phyloP scores from a whole-genome alignment of 176 grass and related monocot species.

The Ensete ventricosum region DNA sequence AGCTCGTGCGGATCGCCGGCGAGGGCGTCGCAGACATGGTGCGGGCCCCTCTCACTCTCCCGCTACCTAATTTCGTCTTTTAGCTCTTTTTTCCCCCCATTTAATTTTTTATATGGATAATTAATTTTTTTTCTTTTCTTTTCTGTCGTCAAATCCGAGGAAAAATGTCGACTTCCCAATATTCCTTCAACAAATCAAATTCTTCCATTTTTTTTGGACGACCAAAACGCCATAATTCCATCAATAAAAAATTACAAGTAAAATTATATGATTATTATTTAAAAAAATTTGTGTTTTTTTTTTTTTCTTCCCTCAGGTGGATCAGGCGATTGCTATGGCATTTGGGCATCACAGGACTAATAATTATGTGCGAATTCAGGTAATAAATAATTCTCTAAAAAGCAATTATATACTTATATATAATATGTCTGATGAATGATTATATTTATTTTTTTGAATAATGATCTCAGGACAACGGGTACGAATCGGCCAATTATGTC shows the following conservation, averaged over 20 bases:
- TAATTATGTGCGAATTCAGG: constrained; percentile 93
- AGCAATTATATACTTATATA: not conserved
- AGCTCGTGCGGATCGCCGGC: constrained; percentile 61
- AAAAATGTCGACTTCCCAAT: not conserved
- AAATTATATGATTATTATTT: not conserved
- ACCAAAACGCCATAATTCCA: too few relatives aligned
- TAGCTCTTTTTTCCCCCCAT: constrained; percentile 2
- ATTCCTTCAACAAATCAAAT: not conserved
- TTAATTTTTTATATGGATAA: not conserved
- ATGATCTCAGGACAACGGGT: constrained; percentile 9
- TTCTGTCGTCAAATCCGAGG: not conserved
- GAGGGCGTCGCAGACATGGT: constrained; percentile 77
- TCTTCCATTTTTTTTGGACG: not conserved
- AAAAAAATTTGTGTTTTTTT: not conserved
- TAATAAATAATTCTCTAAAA: constrained; percentile 11
- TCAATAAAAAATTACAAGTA: too few relatives aligned
- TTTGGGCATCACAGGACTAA: constrained; percentile 75
- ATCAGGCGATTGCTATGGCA: constrained; percentile 95
- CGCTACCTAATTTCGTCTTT: constrained; percentile 7
- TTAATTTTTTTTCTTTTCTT: not conserved
- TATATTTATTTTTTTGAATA: not conserved
- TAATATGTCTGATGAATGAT: not conserved
- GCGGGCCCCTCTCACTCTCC: not conserved
- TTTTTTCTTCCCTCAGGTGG: constrained; percentile 34
- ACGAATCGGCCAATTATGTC: not conserved